Conservation (phyloP, 345 rosid genomes). For the Brassica nigra region DNA sequence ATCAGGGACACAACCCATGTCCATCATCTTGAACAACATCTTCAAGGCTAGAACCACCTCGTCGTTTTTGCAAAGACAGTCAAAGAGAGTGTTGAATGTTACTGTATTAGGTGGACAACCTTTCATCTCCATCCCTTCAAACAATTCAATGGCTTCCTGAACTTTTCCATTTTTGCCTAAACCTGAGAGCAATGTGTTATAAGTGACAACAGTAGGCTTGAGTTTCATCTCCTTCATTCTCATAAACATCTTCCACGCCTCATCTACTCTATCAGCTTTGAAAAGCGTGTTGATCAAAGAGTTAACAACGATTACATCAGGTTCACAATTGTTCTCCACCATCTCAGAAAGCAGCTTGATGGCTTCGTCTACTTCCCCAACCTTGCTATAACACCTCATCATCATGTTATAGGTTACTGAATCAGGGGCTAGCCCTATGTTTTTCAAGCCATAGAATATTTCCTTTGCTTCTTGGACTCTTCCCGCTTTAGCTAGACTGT, state of each 20-base stretch:
- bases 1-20: slow-evolving; percentile 69
- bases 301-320: slow-evolving; percentile 79
- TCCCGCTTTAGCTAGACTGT: slow-evolving; percentile 73
- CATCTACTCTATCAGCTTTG: slow-evolving; percentile 69
- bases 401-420: slow-evolving; percentile 92
- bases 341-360: slow-evolving; percentile 74
- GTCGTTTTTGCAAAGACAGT: slow-evolving; percentile 92
- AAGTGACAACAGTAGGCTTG: slow-evolving; percentile 80
- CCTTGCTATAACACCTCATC: slow-evolving; percentile 90
- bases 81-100: slow-evolving; percentile 78
- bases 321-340: slow-evolving; percentile 62
- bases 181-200: slow-evolving; percentile 82
- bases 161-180: slow-evolving; percentile 74
- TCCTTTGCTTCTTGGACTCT: slow-evolving; percentile 70
- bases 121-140: slow-evolving; percentile 55
- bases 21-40: slow-evolving; percentile 65
- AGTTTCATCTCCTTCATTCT: slow-evolving; percentile 70
- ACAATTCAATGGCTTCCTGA: slow-evolving; percentile 58
- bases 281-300: slow-evolving; percentile 75
- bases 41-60: slow-evolving; percentile 70
- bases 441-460: slow-evolving; percentile 65
- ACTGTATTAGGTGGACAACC: slow-evolving; percentile 76
- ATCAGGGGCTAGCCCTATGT: slow-evolving; percentile 72
- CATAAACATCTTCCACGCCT: slow-evolving; percentile 86
- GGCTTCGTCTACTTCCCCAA: slow-evolving; percentile 75